Evolutionary conservation across 345 rosid genomes (phyloP), one percentile per base, ranked within the genome.

Genomic region (Gossypium australe): DNA sequence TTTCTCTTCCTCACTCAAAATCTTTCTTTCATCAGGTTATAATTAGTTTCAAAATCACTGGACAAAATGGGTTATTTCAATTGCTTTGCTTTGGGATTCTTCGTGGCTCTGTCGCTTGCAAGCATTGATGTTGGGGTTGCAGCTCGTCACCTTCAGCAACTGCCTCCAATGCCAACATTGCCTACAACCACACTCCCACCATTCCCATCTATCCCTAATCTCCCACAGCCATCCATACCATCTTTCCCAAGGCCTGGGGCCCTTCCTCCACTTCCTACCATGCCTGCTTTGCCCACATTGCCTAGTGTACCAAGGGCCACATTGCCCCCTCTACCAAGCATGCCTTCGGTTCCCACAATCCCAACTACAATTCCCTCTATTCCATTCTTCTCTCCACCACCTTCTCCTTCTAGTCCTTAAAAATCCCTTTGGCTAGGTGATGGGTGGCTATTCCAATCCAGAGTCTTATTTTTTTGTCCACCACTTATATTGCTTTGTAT

Each of bases 61-160:
- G 13, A 48, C 11, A 47, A 67, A 34, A 82, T 80, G 83, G 79
- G 70, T 9, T 56, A 67, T 10, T 41, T 25, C 9, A 56, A 10
- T 11, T 59, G 38, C 24, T 71, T 72, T 3, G 13, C 53, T 20
- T 14, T 66, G 0, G 29, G 57, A 11, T 24, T 77, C 14, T 6
- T 57, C 20, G 1, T 77, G 11, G 73, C 75, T 67, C 64, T 77
- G 60, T 48, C 73, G 58, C 47, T 75, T 73, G 67, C 72, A 14
- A 48, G 70, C 69, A 53, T 72, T 1, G 43, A 71, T 17, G 38
- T 74, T 8, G 41, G 79, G 22, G 34, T 72, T 0, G 78, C 67
- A 9, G 85, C 81, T 14, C 62, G 81, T 11, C 75, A 63, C 44
- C 79, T 80, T 8, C 58, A 51, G 55, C 79, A 82, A 64, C 25